A percentile compares a stretch with the other conserved stretches of the same genome.
phyloP scores from a whole-genome alignment of 805 yeast genomes.

The Barnettozyma californica region DNA sequence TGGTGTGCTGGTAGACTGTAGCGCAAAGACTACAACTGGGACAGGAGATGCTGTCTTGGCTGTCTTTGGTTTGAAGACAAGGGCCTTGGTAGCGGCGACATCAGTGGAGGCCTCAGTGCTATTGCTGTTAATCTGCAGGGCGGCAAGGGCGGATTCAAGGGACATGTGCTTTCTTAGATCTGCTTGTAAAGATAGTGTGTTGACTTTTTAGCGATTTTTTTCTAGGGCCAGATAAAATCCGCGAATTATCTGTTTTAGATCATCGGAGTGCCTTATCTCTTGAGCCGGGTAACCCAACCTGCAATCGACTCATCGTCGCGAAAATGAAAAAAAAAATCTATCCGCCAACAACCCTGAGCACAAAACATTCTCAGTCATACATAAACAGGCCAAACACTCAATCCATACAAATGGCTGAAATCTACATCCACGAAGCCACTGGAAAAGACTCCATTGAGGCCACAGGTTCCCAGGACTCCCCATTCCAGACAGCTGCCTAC shows the following conservation, averaged over 20 bases:
- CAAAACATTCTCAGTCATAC: background rate
- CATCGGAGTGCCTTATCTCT: background rate
- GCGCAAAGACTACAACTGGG: conserved; percentile 77
- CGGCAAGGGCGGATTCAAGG: conserved; percentile 61
- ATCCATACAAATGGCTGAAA: conserved; percentile 22
- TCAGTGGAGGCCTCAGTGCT: conserved; percentile 47
- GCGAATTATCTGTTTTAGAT: background rate
- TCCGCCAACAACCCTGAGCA: background rate
- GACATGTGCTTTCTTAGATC: conserved; percentile 39
- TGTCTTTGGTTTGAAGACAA: conserved; percentile 89
- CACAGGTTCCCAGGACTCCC: conserved; percentile 61
- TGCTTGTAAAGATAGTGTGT: no score
- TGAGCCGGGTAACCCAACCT: background rate
- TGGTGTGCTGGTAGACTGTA: conserved; percentile 66
- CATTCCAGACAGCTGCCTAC: conserved; percentile 79
- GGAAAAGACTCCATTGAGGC: conserved; percentile 61
- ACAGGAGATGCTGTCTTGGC: conserved; percentile 74
- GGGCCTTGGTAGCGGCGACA: conserved; percentile 57
- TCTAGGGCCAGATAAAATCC: background rate
- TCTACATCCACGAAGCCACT: conserved; percentile 67
- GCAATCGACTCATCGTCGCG: background rate
- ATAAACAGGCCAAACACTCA: background rate
- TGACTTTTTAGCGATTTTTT: background rate
- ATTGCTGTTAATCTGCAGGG: conserved; percentile 43
- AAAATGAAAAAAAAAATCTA: background rate